Evolutionary conservation across 2,329 filamentous ascomycete species (phyloP).

Genomic region (Elsinoe batatas): DNA sequence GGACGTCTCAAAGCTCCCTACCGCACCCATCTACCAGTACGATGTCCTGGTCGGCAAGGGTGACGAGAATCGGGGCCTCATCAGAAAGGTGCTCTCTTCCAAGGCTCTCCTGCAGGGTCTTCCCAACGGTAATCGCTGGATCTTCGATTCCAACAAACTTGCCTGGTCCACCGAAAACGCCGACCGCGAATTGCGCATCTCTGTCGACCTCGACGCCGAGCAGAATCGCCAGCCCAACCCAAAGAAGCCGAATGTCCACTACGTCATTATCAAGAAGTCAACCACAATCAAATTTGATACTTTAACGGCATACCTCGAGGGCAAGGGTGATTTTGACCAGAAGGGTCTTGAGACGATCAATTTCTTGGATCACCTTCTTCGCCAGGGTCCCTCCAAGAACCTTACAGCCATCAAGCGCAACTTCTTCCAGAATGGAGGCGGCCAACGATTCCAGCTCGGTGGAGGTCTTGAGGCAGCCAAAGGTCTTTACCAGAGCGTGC

Average conservation of each 20-base stretch:
- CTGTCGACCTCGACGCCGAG: constrained; percentile 65
- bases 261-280: constrained; percentile 53
- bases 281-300: constrained; percentile 44
- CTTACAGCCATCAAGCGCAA: constrained; percentile 68
- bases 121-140: constrained; percentile 46
- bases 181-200: constrained; percentile 33
- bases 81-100: constrained; percentile 69
- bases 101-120: constrained; percentile 48
- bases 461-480: constrained; percentile 68
- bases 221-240: constrained; percentile 33
- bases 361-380: constrained; percentile 82
- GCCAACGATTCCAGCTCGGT: constrained; percentile 45
- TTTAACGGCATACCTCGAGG: constrained; percentile 56
- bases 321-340: constrained; percentile 51
- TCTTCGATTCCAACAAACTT: constrained; percentile 76
- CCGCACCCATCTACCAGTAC: constrained; percentile 64
- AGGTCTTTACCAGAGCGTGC: constrained; percentile 78
- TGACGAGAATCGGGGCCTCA: constrained; percentile 53
- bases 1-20: constrained; percentile 52
- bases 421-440: constrained; percentile 56
- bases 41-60: constrained; percentile 60
- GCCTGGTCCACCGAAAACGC: constrained; percentile 56
- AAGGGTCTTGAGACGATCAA: constrained; percentile 71
- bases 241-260: constrained; percentile 20
- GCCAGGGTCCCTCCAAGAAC: constrained; percentile 61